Percentiles rank a stretch among this genome's conserved stretches.
These are phyloP conservation scores for Colletotrichum graminicola DNA, from an alignment of 2,329 filamentous ascomycete genomes.

Conservation along the genomic window DNA sequence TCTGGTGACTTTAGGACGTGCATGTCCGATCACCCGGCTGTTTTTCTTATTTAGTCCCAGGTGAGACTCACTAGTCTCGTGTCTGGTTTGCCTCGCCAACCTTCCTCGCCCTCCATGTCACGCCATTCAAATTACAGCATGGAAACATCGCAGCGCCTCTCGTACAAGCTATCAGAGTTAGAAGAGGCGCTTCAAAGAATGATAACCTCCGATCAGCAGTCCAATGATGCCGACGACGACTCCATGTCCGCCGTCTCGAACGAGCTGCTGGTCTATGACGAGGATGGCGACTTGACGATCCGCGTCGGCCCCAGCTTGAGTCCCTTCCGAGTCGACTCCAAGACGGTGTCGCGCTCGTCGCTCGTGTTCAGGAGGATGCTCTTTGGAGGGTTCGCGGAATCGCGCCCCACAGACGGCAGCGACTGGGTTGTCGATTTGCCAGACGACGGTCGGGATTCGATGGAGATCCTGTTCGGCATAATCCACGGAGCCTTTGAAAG, in stretches of 20 bases:
- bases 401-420: slow-evolving; percentile 22
- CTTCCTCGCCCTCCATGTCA: too few species aligned
- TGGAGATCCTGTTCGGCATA: not conserved
- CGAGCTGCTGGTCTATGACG: not conserved
- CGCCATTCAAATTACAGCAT: too few species aligned
- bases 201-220: not conserved
- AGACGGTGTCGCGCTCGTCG: slow-evolving; percentile 45
- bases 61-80: too few species aligned
- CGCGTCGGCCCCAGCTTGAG: not conserved
- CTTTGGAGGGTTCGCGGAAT: slow-evolving; percentile 45
- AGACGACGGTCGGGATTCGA: not conserved
- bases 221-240: fast-evolving
- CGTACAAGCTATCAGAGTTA: fast-evolving
- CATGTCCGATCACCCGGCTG: too few species aligned
- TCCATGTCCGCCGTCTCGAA: not conserved
- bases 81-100: too few species aligned
- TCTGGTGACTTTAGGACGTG: too few species aligned
- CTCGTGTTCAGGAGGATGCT: slow-evolving; percentile 49
- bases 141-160: too few species aligned
- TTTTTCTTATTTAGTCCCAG: too few species aligned
- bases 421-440: slow-evolving; percentile 9
- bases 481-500: not conserved
- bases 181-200: not conserved
- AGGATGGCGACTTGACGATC: not conserved
- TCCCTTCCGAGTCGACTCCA: not conserved